Evolutionary conservation across 176 grass and related monocot species (phyloP).

Genomic region (Aegilops speltoides): DNA sequence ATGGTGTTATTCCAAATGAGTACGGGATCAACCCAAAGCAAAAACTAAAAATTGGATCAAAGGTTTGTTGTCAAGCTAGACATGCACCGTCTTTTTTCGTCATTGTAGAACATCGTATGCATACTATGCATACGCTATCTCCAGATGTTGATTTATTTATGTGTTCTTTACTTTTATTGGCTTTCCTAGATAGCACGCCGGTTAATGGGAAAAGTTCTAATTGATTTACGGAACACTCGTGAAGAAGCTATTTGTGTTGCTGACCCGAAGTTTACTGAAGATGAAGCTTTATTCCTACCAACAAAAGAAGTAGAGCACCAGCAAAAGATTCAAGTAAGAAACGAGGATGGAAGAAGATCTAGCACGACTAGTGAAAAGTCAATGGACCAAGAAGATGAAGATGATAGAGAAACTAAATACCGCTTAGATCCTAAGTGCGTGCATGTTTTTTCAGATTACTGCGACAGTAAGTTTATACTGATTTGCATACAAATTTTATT

Average conservation of each 20-base stretch:
- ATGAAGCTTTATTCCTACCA: slow-evolving; percentile 47
- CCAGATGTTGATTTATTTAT: not conserved
- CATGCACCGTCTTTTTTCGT: not conserved
- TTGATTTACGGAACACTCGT: slow-evolving; percentile 92
- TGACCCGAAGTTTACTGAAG: slow-evolving; percentile 57
- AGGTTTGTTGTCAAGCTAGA: slow-evolving; percentile 48
- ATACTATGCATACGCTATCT: not conserved
- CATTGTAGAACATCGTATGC: not conserved
- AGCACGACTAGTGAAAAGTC: slow-evolving; percentile 73
- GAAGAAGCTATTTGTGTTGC: slow-evolving; percentile 89
- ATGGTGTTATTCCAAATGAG: slow-evolving; percentile 99
- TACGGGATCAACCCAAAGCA: slow-evolving; percentile 98
- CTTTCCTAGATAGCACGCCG: slow-evolving; percentile 80
- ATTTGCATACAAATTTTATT: slow-evolving; percentile 33
- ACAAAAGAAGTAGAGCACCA: slow-evolving; percentile 64
- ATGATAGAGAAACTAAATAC: slow-evolving; percentile 99
- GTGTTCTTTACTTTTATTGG: not conserved
- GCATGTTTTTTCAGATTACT: slow-evolving; percentile 15
- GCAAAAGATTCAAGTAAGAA: slow-evolving; percentile 54
- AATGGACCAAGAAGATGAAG: slow-evolving; percentile 84
- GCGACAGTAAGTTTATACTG: not conserved
- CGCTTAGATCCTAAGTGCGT: slow-evolving; percentile 93
- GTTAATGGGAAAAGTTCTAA: slow-evolving; percentile 94
- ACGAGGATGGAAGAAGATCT: slow-evolving; percentile 74
- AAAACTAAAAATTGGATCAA: slow-evolving; percentile 97